Evolutionary conservation across 768 basidiomycete genomes (phyloP).

Genomic region (Termitomyces sp.): DNA sequence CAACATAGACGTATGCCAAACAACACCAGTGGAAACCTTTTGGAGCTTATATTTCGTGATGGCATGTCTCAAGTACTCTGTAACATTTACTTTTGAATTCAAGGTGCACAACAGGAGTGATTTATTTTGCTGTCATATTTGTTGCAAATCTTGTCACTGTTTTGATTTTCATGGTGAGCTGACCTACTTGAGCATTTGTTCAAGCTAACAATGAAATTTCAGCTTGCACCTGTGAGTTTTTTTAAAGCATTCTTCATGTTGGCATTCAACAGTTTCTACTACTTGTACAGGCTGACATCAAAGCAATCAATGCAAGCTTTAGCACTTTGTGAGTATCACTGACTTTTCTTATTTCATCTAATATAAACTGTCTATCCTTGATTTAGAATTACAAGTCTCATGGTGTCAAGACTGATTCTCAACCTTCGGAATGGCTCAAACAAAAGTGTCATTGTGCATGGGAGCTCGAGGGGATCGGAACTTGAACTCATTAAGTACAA

Average conservation of each 20-base stretch:
- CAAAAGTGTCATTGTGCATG: neutral
- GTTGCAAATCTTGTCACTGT: slow-evolving; percentile 26
- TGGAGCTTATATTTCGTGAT: slow-evolving; percentile 27
- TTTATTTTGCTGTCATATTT: slow-evolving; percentile 27
- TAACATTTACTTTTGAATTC: neutral
- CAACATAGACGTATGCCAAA: slow-evolving; percentile 11
- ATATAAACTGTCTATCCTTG: neutral
- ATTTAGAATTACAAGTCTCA: slow-evolving; percentile 26
- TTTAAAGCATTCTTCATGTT: neutral
- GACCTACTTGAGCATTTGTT: neutral
- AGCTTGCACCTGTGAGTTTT: neutral
- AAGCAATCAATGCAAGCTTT: slow-evolving; percentile 31
- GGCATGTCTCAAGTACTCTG: slow-evolving; percentile 9
- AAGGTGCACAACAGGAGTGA: neutral
- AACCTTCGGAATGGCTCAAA: slow-evolving; percentile 19
- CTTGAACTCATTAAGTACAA: neutral
- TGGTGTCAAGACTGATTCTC: slow-evolving; percentile 31
- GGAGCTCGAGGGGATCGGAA: neutral
- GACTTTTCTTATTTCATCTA: neutral
- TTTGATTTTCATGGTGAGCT: slow-evolving; percentile 25
- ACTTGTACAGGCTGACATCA: slow-evolving; percentile 22
- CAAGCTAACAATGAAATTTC: neutral
- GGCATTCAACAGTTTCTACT: neutral
- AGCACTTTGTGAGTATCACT: slow-evolving; percentile 24
- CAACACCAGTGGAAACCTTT: slow-evolving; percentile 15